Evolutionary conservation across 75 land plant species (phyloP).

Genomic region (Pinus tabuliformis): DNA sequence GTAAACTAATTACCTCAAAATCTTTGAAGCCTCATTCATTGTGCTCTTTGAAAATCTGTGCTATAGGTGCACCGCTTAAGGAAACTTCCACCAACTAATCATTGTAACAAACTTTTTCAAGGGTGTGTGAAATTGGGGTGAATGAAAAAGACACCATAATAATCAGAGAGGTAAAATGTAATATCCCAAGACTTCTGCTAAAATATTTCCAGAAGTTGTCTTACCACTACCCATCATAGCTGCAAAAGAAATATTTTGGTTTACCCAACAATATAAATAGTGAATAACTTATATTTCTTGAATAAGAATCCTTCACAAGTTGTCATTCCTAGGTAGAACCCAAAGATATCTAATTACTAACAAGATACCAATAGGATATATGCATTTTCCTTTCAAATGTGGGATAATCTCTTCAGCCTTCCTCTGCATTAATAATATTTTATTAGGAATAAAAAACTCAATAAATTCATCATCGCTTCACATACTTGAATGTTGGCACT

Average conservation of each 20-base stretch:
- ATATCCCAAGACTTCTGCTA: slow-evolving; percentile 72
- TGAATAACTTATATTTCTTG: neutral
- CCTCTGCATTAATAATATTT: slow-evolving; percentile 24
- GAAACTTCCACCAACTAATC: slow-evolving; percentile 62
- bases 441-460: neutral
- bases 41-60: no score
- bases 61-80: slow-evolving; percentile 52
- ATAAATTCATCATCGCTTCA: neutral
- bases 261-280: neutral
- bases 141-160: neutral
- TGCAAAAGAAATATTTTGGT: slow-evolving; percentile 9
- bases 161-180: slow-evolving; percentile 6
- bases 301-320: neutral
- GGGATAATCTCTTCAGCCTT: slow-evolving; percentile 35
- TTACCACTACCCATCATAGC: slow-evolving; percentile 99
- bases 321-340: neutral
- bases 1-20: slow-evolving; percentile 20
- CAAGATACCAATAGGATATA: slow-evolving; percentile 54
- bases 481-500: neutral
- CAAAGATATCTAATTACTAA: neutral
- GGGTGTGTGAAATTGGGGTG: neutral
- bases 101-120: slow-evolving; percentile 27
- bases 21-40: no score
- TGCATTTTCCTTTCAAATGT: slow-evolving; percentile 26
- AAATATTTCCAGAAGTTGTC: slow-evolving; percentile 79